Evolutionary conservation across 345 rosid species (phyloP).

Genomic region (Melaleuca quinquenervia): DNA sequence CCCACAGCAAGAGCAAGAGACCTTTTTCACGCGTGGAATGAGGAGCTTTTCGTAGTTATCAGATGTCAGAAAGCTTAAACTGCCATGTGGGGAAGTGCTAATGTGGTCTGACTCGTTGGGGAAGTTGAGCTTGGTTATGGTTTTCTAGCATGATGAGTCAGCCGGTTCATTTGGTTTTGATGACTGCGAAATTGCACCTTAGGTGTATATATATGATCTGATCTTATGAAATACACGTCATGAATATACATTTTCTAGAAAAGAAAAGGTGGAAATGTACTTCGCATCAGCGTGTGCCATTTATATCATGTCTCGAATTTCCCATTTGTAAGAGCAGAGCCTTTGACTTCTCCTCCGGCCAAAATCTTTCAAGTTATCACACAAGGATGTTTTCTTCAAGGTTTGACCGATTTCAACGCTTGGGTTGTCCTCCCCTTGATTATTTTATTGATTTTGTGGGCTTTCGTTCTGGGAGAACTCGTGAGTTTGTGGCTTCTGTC

Average conservation of each 20-base stretch:
- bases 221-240: not conserved
- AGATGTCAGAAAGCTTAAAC: not conserved
- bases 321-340: not conserved
- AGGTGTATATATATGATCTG: no score
- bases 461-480: not conserved
- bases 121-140: not conserved
- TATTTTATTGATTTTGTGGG: no score
- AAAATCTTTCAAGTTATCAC: not conserved
- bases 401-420: not conserved
- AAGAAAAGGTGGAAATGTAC: not conserved
- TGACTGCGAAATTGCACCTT: not conserved
- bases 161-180: not conserved
- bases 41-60: not conserved
- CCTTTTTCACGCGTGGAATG: not conserved
- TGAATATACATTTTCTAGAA: not conserved
- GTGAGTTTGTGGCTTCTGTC: not conserved
- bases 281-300: not conserved
- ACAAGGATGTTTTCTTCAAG: not conserved
- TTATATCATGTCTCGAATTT: not conserved
- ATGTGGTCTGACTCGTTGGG: not conserved
- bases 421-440: not conserved
- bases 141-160: not conserved
- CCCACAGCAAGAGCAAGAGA: not conserved
- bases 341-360: not conserved
- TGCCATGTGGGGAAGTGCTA: not conserved